Percentiles rank a stretch among this genome's conserved stretches.
Evolutionary conservation across 2,329 filamentous ascomycete species (phyloP).

Genomic region (Calonectria pauciramosa): DNA sequence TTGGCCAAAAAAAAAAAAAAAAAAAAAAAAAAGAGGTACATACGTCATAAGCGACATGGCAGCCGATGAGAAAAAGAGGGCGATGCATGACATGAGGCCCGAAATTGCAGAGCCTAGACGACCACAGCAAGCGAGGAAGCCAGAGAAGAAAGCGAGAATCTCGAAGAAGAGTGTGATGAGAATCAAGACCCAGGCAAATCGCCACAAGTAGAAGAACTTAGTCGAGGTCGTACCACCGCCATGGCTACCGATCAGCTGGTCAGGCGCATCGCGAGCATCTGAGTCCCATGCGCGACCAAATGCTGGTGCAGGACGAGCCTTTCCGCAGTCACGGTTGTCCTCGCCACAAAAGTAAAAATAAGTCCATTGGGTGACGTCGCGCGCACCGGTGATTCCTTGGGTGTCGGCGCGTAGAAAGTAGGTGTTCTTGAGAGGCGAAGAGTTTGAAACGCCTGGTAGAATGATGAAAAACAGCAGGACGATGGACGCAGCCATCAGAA

Average conservation of each 20-base stretch:
- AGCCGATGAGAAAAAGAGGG: conserved; percentile 78
- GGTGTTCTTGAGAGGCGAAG: conserved; percentile 76
- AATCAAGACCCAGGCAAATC: conserved; percentile 94
- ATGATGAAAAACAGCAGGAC: conserved; percentile 72
- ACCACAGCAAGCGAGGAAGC: conserved; percentile 78
- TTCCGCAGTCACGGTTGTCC: conserved; percentile 74
- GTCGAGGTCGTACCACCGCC: conserved; percentile 67
- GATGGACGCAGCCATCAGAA: conserved; percentile 65
- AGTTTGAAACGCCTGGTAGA: conserved; percentile 65
- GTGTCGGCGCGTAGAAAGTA: conserved; percentile 91
- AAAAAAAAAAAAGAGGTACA: conserved; percentile 52
- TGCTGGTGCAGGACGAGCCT: conserved; percentile 72
- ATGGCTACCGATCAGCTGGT: conserved; percentile 63
- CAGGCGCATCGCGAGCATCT: conserved; percentile 59
- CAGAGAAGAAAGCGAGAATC: conserved; percentile 74
- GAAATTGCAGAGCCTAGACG: conserved; percentile 79
- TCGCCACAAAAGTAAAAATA: conserved; percentile 87
- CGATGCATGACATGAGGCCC: conserved; percentile 68
- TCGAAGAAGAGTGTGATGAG: conserved; percentile 87
- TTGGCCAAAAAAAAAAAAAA: no score
- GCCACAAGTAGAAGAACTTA: conserved; percentile 85
- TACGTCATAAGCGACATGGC: conserved; percentile 83
- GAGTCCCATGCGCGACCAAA: conserved; percentile 79
- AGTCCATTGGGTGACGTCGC: conserved; percentile 83
- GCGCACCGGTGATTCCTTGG: conserved; percentile 76